A percentile compares a stretch with the other conserved stretches of the same genome.
Evolutionary conservation across 2,329 filamentous ascomycete species (phyloP).

Genomic region (Talaromyces funiculosus): DNA sequence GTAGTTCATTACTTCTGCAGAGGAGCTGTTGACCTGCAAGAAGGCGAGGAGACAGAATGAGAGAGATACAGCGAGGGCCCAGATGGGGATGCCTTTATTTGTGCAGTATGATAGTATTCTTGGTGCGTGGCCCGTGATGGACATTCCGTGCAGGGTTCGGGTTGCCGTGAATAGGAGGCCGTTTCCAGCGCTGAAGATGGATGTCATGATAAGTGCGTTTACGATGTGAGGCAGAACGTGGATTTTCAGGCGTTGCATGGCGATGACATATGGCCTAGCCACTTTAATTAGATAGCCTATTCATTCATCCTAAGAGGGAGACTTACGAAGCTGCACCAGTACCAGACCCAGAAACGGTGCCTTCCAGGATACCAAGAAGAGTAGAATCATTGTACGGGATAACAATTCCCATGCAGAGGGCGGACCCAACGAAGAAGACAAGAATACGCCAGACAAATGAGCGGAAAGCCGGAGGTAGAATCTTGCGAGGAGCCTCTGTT

Average conservation of each 20-base stretch:
- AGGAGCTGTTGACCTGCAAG: constrained; percentile 54
- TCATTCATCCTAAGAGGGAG: too few relatives aligned
- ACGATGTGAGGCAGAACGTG: constrained; percentile 57
- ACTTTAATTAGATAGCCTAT: too few relatives aligned
- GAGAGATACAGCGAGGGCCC: constrained; percentile 55
- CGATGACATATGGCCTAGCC: constrained; percentile 60
- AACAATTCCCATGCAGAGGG: constrained; percentile 67
- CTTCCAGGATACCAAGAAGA: constrained; percentile 51
- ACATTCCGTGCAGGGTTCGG: constrained; percentile 64
- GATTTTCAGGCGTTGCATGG: constrained; percentile 60
- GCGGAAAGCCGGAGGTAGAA: constrained; percentile 66
- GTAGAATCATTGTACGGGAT: constrained; percentile 57
- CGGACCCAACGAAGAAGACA: constrained; percentile 69
- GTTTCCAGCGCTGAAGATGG: constrained; percentile 70
- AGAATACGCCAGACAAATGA: constrained; percentile 72
- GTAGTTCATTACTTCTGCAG: constrained; percentile 53
- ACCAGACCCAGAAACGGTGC: constrained; percentile 21
- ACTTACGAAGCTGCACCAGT: constrained; percentile 50
- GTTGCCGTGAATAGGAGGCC: constrained; percentile 68
- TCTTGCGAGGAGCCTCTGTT: constrained; percentile 67
- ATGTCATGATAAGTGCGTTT: constrained; percentile 65
- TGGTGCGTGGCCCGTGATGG: constrained; percentile 63
- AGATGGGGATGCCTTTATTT: constrained; percentile 61
- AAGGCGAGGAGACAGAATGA: constrained; percentile 62
- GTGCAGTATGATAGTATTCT: constrained; percentile 63